Evolutionary conservation across 2,329 filamentous ascomycete genomes (phyloP).

Genomic region (Fusarium verrucosum): DNA sequence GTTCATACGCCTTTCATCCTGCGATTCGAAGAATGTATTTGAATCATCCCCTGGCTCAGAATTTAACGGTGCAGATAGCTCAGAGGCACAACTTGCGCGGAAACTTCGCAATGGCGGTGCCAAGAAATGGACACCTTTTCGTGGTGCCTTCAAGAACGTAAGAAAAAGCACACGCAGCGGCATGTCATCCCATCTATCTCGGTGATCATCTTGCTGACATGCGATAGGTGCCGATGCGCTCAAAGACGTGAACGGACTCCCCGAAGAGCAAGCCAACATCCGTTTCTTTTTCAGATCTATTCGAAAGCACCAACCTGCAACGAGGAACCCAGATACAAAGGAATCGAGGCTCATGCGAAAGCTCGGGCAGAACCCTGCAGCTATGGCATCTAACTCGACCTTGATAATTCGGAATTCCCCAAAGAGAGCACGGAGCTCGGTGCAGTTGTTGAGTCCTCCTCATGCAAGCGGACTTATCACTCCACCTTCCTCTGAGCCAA

Average conservation of each 20-base stretch:
- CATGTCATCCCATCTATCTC: conserved; percentile 5
- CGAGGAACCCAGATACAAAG: conserved; percentile 36
- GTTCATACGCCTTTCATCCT: conserved; percentile 32
- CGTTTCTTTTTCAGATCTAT: background rate
- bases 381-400: conserved; percentile 44
- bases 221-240: conserved; percentile 41
- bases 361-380: conserved; percentile 40
- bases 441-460: conserved; percentile 36
- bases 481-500: conserved; percentile 43
- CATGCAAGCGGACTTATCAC: conserved; percentile 35
- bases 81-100: conserved; percentile 14
- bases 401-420: conserved; percentile 42
- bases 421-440: conserved; percentile 39
- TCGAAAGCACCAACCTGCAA: conserved; percentile 9
- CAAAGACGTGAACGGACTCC: conserved; percentile 5
- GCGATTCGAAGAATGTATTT: conserved; percentile 21
- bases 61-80: conserved; percentile 8
- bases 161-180: conserved; percentile 44
- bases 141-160: conserved; percentile 48
- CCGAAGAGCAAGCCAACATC: conserved; percentile 4
- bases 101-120: conserved; percentile 45
- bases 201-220: background rate
- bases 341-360: conserved; percentile 39
- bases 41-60: conserved; percentile 7
- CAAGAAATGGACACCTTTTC: conserved; percentile 50